Evolutionary conservation across 2,329 filamentous ascomycete genomes (phyloP), one percentile per base, ranked within the genome.

Genomic region (Hypoxylon sp.): DNA sequence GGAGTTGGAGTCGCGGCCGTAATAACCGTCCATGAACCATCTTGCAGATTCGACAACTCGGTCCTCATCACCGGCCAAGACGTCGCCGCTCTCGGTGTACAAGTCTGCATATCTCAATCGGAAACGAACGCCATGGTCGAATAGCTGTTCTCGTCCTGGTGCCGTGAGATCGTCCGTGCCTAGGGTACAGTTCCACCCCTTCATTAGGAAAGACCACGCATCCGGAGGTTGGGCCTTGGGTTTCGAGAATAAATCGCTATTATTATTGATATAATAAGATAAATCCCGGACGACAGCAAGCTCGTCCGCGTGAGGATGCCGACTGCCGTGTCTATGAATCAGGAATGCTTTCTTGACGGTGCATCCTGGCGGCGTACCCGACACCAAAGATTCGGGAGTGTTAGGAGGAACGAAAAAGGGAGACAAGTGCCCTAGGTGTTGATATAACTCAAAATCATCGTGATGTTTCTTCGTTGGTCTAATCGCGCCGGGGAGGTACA

Each of bases 21-120:
- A 61, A 34, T 59, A 63, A 5, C 57, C 53, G 42, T 62, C 52
- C 52, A 63, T 57, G 30, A 62, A 63, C 57, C 55, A 62, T 8
- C 45, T 35, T 8, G 59, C 57, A 2, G 55, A 63, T 40, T 59
- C 59, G 7, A 63, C 47, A 2, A 63, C 59, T 12, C 61, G 51
- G 20, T 62, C 54, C 19, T 59, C 55, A 16, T 62, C 57, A 20
- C 57, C 60, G 6, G 51, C 61, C 0, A 63, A 35, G 4, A 60
- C 53, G 5, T 55, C 46, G n/a, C n/a, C n/a, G 13, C 36, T 42
- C 32, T 52, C 55, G 12, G 52, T 44, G 35, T 56, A 57, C 16
- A 63, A 40, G 25, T 56, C 44, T 16, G 57, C 57, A 25, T 62
- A 55, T 17, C 46, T 26, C 7, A 59, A 32, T 8, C 54, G 41